phyloP scores from a whole-genome alignment of 2,329 filamentous ascomycete species.

The Septoria petroselini region DNA sequence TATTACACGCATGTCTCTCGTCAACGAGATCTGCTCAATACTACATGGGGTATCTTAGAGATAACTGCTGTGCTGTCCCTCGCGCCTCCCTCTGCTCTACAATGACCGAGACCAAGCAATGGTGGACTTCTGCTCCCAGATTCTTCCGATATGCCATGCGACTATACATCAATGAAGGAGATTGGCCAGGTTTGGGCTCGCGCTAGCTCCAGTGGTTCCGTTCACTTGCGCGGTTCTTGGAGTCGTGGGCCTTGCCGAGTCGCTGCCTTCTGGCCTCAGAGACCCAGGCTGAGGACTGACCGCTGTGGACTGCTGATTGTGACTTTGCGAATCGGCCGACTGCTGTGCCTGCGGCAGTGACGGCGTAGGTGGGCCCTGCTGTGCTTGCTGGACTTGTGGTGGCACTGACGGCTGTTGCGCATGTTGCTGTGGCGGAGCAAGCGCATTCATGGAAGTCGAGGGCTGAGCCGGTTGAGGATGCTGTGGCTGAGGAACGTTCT shows the following conservation, averaged over 20 bases:
- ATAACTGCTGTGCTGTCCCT: not conserved
- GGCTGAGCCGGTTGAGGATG: constrained; percentile 16
- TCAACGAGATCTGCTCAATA: not conserved
- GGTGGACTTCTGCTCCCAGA: not conserved
- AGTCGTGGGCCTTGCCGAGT: constrained; percentile 27
- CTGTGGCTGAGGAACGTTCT: constrained; percentile 19
- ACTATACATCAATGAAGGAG: constrained; percentile 40
- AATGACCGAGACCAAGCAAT: not conserved
- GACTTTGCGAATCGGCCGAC: constrained; percentile 4
- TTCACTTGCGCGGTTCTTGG: constrained; percentile 29
- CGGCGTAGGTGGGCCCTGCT: constrained; percentile 7
- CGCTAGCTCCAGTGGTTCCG: constrained; percentile 40
- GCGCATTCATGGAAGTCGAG: constrained; percentile 13
- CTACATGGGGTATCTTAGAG: not conserved
- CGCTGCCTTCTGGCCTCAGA: constrained; percentile 19
- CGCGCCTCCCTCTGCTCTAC: not conserved
- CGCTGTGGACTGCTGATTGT: constrained; percentile 12
- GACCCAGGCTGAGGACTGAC: constrained; percentile 18
- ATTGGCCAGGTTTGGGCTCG: constrained; percentile 49
- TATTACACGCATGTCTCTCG: not conserved
- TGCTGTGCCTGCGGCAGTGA: constrained; percentile 17
- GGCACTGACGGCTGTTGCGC: not conserved
- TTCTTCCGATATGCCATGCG: not conserved
- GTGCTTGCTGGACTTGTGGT: not conserved
- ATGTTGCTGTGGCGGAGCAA: not conserved